Evolutionary conservation across 2,329 filamentous ascomycete species (phyloP).

Genomic region (Xylariaceae sp.): DNA sequence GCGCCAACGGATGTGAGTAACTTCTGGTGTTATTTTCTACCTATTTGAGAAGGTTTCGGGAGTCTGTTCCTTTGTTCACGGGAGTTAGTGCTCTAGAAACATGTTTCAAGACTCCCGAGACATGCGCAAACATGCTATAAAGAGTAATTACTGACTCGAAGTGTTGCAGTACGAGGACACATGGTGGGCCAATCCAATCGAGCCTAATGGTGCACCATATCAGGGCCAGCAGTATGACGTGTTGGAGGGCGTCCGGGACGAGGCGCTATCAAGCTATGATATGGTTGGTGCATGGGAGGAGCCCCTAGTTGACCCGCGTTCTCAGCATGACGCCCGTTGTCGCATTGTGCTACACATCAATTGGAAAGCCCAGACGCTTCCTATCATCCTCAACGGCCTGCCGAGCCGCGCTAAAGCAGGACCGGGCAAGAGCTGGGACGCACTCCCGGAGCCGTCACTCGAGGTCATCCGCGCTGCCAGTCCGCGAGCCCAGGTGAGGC

Average conservation of each 20-base stretch:
- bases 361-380: constrained; percentile 38
- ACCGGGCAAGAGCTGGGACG: not conserved
- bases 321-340: constrained; percentile 32
- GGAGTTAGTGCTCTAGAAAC: no score
- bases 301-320: constrained; percentile 15
- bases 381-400: constrained; percentile 34
- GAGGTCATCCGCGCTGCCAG: constrained; percentile 22
- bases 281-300: constrained; percentile 11
- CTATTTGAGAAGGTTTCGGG: no score
- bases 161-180: constrained; percentile 24
- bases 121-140: no score
- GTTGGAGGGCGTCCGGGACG: constrained; percentile 25
- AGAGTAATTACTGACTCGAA: no score
- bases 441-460: constrained; percentile 10
- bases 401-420: constrained; percentile 5
- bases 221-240: constrained; percentile 24
- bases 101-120: no score
- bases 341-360: constrained; percentile 42
- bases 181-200: constrained; percentile 5
- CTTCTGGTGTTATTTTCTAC: no score
- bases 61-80: no score
- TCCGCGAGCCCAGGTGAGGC: constrained; percentile 32
- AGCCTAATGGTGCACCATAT: not conserved
- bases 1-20: constrained; percentile 31
- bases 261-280: constrained; percentile 16